These are phyloP conservation scores for Trametes pubescens DNA, from an alignment of 1,284 basidiomycete species.

Conservation along the genomic window DNA sequence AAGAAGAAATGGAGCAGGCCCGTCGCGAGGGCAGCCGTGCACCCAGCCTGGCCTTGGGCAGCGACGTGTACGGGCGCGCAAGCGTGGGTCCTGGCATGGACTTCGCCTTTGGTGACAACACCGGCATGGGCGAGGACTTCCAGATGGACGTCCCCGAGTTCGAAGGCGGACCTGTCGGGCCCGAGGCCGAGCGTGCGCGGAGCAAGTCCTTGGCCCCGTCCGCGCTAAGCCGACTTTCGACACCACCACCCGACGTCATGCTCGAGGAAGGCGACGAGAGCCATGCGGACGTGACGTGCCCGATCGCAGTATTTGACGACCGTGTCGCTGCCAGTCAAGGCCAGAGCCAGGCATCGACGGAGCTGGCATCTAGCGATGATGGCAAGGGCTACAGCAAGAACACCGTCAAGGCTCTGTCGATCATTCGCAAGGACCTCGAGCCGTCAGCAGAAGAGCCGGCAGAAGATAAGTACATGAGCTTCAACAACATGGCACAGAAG, in stretches of 20 bases:
- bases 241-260: conserved; percentile 62
- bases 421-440: conserved; percentile 82
- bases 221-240: conserved; percentile 71
- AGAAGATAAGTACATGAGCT: conserved; percentile 71
- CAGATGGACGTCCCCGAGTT: conserved; percentile 61
- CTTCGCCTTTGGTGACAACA: conserved; percentile 52
- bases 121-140: conserved; percentile 62
- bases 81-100: conserved; percentile 55
- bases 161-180: conserved; percentile 41
- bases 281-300: conserved; percentile 76
- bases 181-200: conserved; percentile 48
- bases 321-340: conserved; percentile 58
- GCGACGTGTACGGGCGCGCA: conserved; percentile 54
- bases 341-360: conserved; percentile 37
- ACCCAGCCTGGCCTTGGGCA: conserved; percentile 61
- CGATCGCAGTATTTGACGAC: conserved; percentile 85
- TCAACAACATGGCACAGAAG: conserved; percentile 78
- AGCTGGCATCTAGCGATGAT: conserved; percentile 54
- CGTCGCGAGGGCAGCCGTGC: conserved; percentile 71
- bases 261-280: conserved; percentile 66
- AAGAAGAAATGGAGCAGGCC: conserved; percentile 62
- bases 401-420: conserved; percentile 87
- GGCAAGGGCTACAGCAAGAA: conserved; percentile 88
- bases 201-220: conserved; percentile 55
- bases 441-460: conserved; percentile 55